These are phyloP conservation scores for Fusarium sp. DNA, from an alignment of 2,329 filamentous ascomycete genomes.

Conservation along the genomic window DNA sequence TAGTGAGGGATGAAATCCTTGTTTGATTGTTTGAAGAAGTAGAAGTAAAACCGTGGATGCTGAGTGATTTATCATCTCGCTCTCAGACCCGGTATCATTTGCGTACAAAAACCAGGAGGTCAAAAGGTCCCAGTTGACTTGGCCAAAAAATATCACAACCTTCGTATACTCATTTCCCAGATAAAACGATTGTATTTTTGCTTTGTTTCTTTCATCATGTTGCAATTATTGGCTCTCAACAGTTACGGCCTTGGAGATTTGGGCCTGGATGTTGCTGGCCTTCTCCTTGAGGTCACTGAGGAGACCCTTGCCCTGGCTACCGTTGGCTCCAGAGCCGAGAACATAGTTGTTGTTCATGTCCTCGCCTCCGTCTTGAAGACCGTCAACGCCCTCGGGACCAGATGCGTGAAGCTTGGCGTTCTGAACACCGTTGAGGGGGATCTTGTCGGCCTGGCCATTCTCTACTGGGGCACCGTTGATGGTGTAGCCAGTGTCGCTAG, in stretches of 20 bases:
- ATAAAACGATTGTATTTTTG: neutral
- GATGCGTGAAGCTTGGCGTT: slow-evolving; percentile 32
- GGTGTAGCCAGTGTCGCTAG: slow-evolving; percentile 70
- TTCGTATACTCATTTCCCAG: slow-evolving; percentile 5
- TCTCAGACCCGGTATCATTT: slow-evolving; percentile 32
- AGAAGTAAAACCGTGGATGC: slow-evolving; percentile 30
- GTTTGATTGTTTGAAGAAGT: slow-evolving; percentile 20
- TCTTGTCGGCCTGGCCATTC: slow-evolving; percentile 7
- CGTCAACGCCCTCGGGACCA: slow-evolving; percentile 33
- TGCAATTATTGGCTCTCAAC: slow-evolving; percentile 22
- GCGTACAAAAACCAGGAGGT: neutral
- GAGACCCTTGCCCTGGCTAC: slow-evolving; percentile 7
- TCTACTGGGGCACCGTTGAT: slow-evolving; percentile 45
- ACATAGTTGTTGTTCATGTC: slow-evolving; percentile 22
- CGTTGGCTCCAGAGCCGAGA: slow-evolving; percentile 15
- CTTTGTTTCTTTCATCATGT: neutral
- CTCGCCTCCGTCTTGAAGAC: slow-evolving; percentile 25
- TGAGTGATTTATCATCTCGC: slow-evolving; percentile 35
- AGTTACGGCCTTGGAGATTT: slow-evolving; percentile 23
- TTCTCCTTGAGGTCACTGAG: slow-evolving; percentile 32
- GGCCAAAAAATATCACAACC: neutral
- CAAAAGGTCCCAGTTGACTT: neutral
- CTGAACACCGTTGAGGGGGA: slow-evolving; percentile 16
- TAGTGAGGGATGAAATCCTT: slow-evolving; percentile 4
- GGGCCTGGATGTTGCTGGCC: slow-evolving; percentile 12